A percentile compares a stretch with the other conserved stretches of the same genome.
phyloP scores from a whole-genome alignment of 2,329 filamentous ascomycete genomes.

The Leptographium procerum region DNA sequence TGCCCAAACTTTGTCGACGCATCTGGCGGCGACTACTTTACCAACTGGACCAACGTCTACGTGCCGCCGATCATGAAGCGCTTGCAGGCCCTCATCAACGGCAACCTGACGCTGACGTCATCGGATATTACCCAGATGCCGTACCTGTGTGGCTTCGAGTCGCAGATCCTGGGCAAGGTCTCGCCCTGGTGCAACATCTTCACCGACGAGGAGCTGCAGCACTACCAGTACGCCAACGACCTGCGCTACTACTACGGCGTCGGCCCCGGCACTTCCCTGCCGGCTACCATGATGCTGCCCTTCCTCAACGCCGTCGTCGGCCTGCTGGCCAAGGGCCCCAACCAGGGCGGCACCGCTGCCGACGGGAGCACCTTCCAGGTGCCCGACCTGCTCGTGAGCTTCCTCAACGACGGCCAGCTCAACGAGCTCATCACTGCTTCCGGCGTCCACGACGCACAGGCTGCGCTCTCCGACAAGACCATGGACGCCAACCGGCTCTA shows the following conservation, averaged over 20 bases:
- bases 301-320: conserved; percentile 42
- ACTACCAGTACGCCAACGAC: conserved; percentile 59
- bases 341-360: conserved; percentile 31
- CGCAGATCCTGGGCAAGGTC: conserved; percentile 49
- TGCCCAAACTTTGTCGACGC: conserved; percentile 48
- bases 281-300: conserved; percentile 49
- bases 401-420: conserved; percentile 56
- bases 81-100: conserved; percentile 40
- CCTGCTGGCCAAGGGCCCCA: conserved; percentile 41
- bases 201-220: conserved; percentile 46
- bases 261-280: conserved; percentile 43
- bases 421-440: conserved; percentile 47
- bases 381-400: conserved; percentile 47
- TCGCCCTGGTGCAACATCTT: conserved; percentile 55
- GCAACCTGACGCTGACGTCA: conserved; percentile 37
- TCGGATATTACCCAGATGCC: conserved; percentile 39
- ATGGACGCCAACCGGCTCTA: conserved; percentile 39
- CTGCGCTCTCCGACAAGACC: conserved; percentile 32
- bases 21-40: conserved; percentile 35
- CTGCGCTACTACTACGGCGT: conserved; percentile 57
- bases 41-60: conserved; percentile 7
- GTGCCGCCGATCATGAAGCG: conserved; percentile 38
- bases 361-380: conserved; percentile 35
- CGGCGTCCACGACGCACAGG: conserved; percentile 49
- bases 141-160: conserved; percentile 62